Percentiles rank a stretch among this genome's conserved stretches.
These are phyloP conservation scores for Avicennia marina DNA, from an alignment of 257 asterid species.

Conservation along the genomic window DNA sequence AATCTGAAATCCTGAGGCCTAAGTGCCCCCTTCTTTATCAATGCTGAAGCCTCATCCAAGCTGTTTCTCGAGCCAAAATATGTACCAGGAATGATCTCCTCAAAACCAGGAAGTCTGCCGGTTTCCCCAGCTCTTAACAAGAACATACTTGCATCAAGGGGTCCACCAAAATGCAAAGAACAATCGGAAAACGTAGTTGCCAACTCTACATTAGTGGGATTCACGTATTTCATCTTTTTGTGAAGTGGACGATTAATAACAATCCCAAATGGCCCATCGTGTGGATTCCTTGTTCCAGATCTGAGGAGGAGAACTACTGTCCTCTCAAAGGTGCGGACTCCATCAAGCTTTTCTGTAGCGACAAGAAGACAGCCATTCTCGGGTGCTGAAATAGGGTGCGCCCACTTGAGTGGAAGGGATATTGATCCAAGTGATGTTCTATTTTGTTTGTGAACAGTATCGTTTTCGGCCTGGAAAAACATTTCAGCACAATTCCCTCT, in stretches of 20 bases:
- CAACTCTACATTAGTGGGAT: conserved; percentile 60
- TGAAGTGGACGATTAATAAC: conserved; percentile 77
- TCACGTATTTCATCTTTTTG: conserved; percentile 81
- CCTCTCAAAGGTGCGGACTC: conserved; percentile 79
- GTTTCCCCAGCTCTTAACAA: conserved; percentile 54
- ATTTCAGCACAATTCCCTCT: conserved; percentile 15
- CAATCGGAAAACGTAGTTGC: conserved; percentile 83
- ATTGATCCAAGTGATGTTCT: conserved; percentile 29
- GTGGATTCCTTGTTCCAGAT: conserved; percentile 81
- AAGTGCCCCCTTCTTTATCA: conserved; percentile 64
- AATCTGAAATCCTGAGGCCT: conserved; percentile 76
- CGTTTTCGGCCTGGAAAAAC: conserved; percentile 49
- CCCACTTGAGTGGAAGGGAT: conserved; percentile 83
- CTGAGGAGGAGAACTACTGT: conserved; percentile 84
- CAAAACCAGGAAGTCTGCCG: conserved; percentile 45
- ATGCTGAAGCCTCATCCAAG: conserved; percentile 65
- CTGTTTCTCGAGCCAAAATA: conserved; percentile 81
- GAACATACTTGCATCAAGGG: conserved; percentile 91
- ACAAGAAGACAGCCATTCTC: conserved; percentile 92
- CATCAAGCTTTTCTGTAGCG: conserved; percentile 92
- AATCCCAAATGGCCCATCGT: conserved; percentile 86
- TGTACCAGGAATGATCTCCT: conserved; percentile 71
- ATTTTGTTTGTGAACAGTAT: conserved; percentile 40
- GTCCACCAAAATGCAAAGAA: conserved; percentile 88
- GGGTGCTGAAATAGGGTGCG: conserved; percentile 93